Conservation (phyloP, 768 basidiomycete genomes). For the Dentipellis sp. region DNA sequence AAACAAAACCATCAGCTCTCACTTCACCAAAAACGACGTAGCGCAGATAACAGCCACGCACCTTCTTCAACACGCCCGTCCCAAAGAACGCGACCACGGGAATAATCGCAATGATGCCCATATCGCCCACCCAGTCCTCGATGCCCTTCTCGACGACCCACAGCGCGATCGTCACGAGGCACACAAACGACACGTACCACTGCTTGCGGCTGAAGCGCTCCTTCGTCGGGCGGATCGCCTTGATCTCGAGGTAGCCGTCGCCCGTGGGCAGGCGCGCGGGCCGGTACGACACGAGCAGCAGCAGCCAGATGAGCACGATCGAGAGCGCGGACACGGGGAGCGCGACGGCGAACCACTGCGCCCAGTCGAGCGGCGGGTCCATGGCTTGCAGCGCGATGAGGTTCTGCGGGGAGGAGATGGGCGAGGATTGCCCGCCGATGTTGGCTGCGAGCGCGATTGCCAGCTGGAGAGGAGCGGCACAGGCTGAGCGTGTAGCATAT, state of each 20-base stretch:
- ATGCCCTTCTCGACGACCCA: constrained; percentile 87
- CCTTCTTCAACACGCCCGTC: constrained; percentile 90
- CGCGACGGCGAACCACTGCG: constrained; percentile 88
- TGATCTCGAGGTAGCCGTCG: constrained; percentile 74
- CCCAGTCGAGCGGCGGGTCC: constrained; percentile 83
- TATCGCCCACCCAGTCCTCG: constrained; percentile 76
- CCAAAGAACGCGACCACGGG: constrained; percentile 93
- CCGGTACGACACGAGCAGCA: constrained; percentile 76
- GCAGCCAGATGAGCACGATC: constrained; percentile 83
- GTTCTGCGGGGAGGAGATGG: constrained; percentile 97
- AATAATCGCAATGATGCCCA: constrained; percentile 94
- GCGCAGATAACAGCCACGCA: constrained; percentile 18
- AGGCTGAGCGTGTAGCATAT: not conserved
- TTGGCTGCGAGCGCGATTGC: constrained; percentile 98
- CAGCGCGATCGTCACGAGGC: constrained; percentile 72
- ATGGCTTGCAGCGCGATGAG: constrained; percentile 85
- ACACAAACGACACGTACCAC: constrained; percentile 83
- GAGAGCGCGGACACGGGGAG: constrained; percentile 85
- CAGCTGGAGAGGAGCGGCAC: constrained; percentile 39
- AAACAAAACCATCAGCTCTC: not conserved
- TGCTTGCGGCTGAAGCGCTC: constrained; percentile 81
- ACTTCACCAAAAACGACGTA: not conserved
- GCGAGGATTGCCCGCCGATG: constrained; percentile 94
- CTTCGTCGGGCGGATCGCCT: constrained; percentile 71
- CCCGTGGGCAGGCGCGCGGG: constrained; percentile 66